A percentile compares a stretch with the other conserved stretches of the same genome.
These are phyloP conservation scores for Pseudonectria foliicola DNA, from an alignment of 2,329 filamentous ascomycete genomes.

Conservation along the genomic window DNA sequence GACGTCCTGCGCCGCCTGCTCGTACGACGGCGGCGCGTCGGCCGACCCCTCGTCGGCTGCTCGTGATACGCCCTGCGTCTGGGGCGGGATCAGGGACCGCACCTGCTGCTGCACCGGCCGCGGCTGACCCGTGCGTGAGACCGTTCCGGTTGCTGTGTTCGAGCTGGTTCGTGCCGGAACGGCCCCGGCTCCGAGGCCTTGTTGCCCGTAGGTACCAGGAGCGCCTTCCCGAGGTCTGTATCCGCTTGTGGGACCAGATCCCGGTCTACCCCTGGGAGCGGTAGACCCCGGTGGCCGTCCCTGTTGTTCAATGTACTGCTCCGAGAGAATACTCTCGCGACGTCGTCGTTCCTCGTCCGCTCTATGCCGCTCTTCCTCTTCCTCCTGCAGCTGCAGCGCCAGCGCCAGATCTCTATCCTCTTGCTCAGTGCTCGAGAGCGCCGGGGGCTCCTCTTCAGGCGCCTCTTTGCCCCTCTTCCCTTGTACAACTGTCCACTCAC, in stretches of 20 bases:
- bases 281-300: conserved; percentile 30
- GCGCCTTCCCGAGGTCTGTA: too few species aligned
- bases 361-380: conserved; percentile 77
- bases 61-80: conserved; percentile 30
- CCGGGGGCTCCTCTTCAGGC: conserved; percentile 19
- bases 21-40: conserved; percentile 51
- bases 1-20: conserved; percentile 45
- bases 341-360: conserved; percentile 55
- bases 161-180: conserved; percentile 18
- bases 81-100: conserved; percentile 34
- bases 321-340: conserved; percentile 61
- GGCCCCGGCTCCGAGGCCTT: conserved; percentile 12
- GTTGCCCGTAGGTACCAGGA: neutral
- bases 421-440: conserved; percentile 49
- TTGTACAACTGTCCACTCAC: conserved; percentile 51
- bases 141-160: conserved; percentile 13
- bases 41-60: conserved; percentile 34
- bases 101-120: conserved; percentile 30
- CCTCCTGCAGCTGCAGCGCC: conserved; percentile 87
- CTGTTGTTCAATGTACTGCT: conserved; percentile 63
- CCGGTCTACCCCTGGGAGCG: conserved; percentile 14
- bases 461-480: conserved; percentile 22
- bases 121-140: conserved; percentile 11
- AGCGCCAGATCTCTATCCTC: conserved; percentile 84
- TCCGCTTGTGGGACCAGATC: neutral